Evolutionary conservation across 2,329 filamentous ascomycete species (phyloP).

Genomic region (Stromatinia cepivora): DNA sequence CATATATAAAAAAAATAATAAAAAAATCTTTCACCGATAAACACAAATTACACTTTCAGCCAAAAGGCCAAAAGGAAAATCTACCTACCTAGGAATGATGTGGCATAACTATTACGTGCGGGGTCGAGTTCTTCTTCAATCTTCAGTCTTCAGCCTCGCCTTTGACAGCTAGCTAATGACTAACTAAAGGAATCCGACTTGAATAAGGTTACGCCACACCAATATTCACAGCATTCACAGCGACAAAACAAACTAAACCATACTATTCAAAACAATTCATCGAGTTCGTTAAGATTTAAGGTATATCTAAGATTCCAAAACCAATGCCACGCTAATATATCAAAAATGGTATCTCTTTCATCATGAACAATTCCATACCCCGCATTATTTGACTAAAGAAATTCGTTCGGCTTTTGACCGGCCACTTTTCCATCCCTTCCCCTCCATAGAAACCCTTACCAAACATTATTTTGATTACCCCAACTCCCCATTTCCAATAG

Average conservation of each 20-base stretch:
- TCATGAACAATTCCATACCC: conserved; percentile 28
- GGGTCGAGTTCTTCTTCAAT: too few species aligned
- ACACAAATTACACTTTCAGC: too few species aligned
- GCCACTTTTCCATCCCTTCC: conserved; percentile 23
- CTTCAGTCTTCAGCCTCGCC: neutral
- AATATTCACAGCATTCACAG: too few species aligned
- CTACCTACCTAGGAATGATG: neutral
- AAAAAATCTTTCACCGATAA: too few species aligned
- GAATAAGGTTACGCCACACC: neutral
- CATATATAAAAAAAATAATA: too few species aligned
- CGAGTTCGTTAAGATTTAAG: conserved; percentile 36
- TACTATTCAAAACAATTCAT: conserved; percentile 3
- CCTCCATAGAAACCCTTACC: neutral
- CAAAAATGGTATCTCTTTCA: conserved; percentile 37
- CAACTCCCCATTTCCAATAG: neutral
- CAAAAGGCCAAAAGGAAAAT: too few species aligned
- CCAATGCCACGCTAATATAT: conserved; percentile 39
- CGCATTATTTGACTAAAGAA: conserved; percentile 27
- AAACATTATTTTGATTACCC: conserved; percentile 20
- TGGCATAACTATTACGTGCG: neutral
- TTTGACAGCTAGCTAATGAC: neutral
- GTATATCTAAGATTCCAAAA: conserved; percentile 32
- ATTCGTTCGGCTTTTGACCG: conserved; percentile 38
- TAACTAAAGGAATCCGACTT: too few species aligned
- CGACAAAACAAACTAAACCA: neutral